These are phyloP conservation scores for Dalechampia spathulata DNA, from an alignment of 441 rosid species.

Conservation along the genomic window DNA sequence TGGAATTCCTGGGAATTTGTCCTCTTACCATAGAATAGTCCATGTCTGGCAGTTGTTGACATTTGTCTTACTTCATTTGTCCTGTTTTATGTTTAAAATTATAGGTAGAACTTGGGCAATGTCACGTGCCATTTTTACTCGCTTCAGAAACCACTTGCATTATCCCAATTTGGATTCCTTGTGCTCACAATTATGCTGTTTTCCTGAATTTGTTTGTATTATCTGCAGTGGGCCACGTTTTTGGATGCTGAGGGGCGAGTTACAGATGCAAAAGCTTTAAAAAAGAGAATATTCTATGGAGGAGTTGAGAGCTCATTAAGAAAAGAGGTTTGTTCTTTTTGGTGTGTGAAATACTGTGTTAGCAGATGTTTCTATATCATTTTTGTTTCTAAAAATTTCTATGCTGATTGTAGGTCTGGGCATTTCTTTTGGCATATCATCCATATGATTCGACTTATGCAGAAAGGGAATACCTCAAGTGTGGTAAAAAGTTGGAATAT, in stretches of 20 bases:
- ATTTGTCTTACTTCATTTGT: neutral
- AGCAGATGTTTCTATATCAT: conserved; percentile 14
- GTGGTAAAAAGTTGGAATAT: conserved; percentile 59
- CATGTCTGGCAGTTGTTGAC: neutral
- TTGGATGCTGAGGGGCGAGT: conserved; percentile 89
- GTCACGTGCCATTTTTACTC: too few relatives aligned
- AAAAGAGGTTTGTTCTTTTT: conserved; percentile 58
- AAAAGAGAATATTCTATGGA: conserved; percentile 89
- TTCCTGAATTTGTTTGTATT: conserved; percentile 2
- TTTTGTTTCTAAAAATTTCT: conserved; percentile 17
- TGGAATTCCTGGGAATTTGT: neutral
- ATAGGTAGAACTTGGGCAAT: neutral
- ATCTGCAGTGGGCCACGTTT: conserved; percentile 70
- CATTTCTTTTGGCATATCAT: conserved; percentile 79
- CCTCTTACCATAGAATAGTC: neutral
- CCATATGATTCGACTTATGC: conserved; percentile 78
- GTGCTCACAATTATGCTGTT: neutral
- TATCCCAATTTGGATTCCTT: neutral
- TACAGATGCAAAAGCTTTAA: conserved; percentile 57
- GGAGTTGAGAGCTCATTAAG: conserved; percentile 77
- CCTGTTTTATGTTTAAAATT: neutral
- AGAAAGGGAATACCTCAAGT: conserved; percentile 68
- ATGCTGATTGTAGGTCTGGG: conserved; percentile 63
- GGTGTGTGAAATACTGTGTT: conserved; percentile 6
- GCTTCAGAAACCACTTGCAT: neutral